Evolutionary conservation across 345 rosid genomes (phyloP).

Genomic region (Bretschneidera sinensis): DNA sequence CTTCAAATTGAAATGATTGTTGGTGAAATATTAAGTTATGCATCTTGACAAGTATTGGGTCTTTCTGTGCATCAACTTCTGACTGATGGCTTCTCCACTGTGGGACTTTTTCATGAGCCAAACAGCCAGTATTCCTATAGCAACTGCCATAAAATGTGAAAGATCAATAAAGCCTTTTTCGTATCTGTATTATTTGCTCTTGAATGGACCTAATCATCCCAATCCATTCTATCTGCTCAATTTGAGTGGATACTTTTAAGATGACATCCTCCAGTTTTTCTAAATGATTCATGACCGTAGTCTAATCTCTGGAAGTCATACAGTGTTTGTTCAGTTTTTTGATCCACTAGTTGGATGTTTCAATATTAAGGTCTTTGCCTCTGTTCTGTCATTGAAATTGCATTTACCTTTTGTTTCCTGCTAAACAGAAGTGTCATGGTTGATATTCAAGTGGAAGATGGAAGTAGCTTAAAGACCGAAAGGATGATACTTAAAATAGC

Average conservation of each 20-base stretch:
- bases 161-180: too few relatives aligned
- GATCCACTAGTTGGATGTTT: background rate
- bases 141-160: too few relatives aligned
- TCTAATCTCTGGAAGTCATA: background rate
- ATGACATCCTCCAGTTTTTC: too few relatives aligned
- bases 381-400: background rate
- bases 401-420: constrained; percentile 2
- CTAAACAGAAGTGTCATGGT: background rate
- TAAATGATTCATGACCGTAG: background rate
- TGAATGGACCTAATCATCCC: background rate
- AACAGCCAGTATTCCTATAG: too few relatives aligned
- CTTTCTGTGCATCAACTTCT: too few relatives aligned
- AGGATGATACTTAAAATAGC: background rate
- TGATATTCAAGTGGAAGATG: constrained; percentile 2
- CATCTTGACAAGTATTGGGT: too few relatives aligned
- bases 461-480: background rate
- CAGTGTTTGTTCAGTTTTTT: background rate
- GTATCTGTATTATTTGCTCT: too few relatives aligned
- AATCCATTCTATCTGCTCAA: background rate
- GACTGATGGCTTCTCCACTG: too few relatives aligned
- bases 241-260: too few relatives aligned
- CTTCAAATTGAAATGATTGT: too few relatives aligned
- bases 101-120: too few relatives aligned
- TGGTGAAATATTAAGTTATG: too few relatives aligned
- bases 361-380: background rate